Evolutionary conservation across 805 yeast genomes (phyloP), one percentile per base, ranked within the genome.

Genomic region (Saccharomycopsis lassenensis): DNA sequence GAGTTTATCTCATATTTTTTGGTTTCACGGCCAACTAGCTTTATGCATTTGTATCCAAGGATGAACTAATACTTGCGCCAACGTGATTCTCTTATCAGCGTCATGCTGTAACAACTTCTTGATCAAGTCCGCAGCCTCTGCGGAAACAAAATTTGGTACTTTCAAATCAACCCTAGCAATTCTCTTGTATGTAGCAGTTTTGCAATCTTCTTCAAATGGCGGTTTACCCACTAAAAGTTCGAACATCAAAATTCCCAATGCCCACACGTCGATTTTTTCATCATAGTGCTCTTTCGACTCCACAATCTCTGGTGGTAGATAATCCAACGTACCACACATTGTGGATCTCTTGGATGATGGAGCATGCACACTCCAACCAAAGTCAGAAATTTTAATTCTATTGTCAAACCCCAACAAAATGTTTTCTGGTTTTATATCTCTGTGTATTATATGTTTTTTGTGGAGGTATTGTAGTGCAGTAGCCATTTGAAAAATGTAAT

Each of bases 361-460:
- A 0, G 81, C 68, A 46, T 74, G 75, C 2, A 87, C 89, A 38
- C 94, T 80, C 96, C 96, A 89, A 10, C 98, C 98, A 54, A 91
- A 89, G 58, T 89, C 98, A 14, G 95, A 79, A 25, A 89, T 66
- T 54, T 87, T 89, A 37, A 89, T 66, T 17, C 70, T 71, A 45
- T 86, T 82, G 51, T 83, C 74, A 42, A 76, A 68, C 5, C 85
- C 84, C 7, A 89, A 61, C 29, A 89, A 58, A 33, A 89, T 81
- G 49, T 89, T 89, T 53, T 91, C 97, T 0, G 97, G 97, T 56
- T 89, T 89, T 46, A 89, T 73, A 52, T 89, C 98, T 42, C 97
- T 67, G 52, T 89, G 98, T 19, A 89, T 81, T 29, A 91, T 75
- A 46, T 78, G 74, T 48, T 78, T 82, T 24, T 69, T 60, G 56